These are phyloP conservation scores for Phytopythium oedochilum DNA, from an alignment of 352 stramenopile species.

Conservation along the genomic window DNA sequence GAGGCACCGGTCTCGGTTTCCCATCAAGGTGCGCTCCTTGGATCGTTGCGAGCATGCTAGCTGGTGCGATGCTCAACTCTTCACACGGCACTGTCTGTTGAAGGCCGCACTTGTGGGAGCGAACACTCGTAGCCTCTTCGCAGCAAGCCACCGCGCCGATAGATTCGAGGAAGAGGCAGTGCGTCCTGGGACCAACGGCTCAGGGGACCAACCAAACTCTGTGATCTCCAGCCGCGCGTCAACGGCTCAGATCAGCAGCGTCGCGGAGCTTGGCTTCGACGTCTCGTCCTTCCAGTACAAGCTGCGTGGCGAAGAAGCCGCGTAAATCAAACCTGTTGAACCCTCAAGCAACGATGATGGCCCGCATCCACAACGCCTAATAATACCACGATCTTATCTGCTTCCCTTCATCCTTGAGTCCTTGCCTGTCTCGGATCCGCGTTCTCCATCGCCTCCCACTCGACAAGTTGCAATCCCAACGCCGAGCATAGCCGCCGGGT, in stretches of 20 bases:
- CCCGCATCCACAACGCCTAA: neutral
- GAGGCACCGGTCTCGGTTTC: conserved; percentile 31
- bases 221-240: conserved; percentile 5
- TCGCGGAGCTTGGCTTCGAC: conserved; percentile 50
- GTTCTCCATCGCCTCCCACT: too few species aligned
- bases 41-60: neutral
- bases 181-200: conserved; percentile 2
- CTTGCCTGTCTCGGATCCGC: too few species aligned
- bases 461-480: too few species aligned
- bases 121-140: conserved; percentile 5
- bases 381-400: neutral
- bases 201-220: neutral
- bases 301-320: conserved; percentile 5
- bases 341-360: too few species aligned
- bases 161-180: neutral
- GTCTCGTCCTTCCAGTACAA: conserved; percentile 53
- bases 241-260: conserved; percentile 25
- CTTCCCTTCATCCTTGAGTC: neutral
- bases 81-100: neutral
- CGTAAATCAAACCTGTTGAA: too few species aligned
- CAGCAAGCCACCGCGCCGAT: conserved; percentile 5
- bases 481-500: too few species aligned
- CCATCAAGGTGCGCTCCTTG: neutral
- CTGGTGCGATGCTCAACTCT: neutral
- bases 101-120: conserved; percentile 1